phyloP scores from a whole-genome alignment of 2,329 filamentous ascomycete species.

The Ramularia endophylla region DNA sequence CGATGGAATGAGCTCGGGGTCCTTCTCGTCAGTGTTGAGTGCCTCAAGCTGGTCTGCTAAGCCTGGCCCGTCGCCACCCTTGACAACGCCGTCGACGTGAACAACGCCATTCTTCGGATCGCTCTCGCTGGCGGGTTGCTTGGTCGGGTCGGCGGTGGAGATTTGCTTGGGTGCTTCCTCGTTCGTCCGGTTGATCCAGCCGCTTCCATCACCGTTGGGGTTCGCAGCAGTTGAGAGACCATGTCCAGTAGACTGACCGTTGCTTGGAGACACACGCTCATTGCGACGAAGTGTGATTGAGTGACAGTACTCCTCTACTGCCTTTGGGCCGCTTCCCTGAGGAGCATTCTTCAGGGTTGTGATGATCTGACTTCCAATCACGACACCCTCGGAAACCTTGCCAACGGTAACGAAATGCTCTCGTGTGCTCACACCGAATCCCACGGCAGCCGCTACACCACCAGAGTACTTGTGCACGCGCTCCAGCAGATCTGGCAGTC shows the following conservation, averaged over 20 bases:
- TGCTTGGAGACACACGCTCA: conserved; percentile 9
- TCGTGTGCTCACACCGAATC: conserved; percentile 91
- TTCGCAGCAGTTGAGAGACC: conserved; percentile 30
- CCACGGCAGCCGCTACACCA: conserved; percentile 83
- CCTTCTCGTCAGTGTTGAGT: conserved; percentile 58
- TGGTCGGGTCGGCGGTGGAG: conserved; percentile 30
- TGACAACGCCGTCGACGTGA: conserved; percentile 64
- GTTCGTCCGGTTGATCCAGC: conserved; percentile 29
- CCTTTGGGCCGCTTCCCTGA: conserved; percentile 60
- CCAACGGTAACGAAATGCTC: conserved; percentile 89
- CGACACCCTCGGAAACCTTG: conserved; percentile 82
- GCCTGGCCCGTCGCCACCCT: conserved; percentile 55
- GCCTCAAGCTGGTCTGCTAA: conserved; percentile 80
- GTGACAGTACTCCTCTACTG: conserved; percentile 81
- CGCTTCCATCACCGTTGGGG: conserved; percentile 29
- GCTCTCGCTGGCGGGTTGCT: conserved; percentile 27
- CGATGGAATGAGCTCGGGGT: conserved; percentile 60
- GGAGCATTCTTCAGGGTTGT: conserved; percentile 67
- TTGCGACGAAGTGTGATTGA: conserved; percentile 50
- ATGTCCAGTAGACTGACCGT: conserved; percentile 17
- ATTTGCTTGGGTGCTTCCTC: conserved; percentile 29
- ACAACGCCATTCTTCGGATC: conserved; percentile 45
- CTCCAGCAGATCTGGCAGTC: conserved; percentile 72
- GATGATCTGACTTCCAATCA: conserved; percentile 94
- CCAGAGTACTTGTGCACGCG: conserved; percentile 90